phyloP scores from a whole-genome alignment of 169 alveolate species.

The Plasmodium gonderi region DNA sequence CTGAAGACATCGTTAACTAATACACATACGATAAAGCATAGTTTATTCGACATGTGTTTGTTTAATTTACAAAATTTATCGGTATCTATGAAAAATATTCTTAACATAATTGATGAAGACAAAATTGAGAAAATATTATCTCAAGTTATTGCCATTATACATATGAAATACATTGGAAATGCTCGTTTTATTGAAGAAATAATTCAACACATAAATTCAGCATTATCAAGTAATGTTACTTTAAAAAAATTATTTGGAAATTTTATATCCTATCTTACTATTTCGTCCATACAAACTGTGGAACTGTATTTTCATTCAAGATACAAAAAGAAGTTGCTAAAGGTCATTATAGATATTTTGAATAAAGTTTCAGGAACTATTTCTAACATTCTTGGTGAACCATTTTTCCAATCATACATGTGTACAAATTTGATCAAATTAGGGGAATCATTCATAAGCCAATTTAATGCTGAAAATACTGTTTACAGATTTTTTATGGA shows the following conservation, averaged over 20 bases:
- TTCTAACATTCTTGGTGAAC: slow-evolving; percentile 45
- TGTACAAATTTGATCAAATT: slow-evolving; percentile 41
- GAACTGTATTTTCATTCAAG: slow-evolving; percentile 49
- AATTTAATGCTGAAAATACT: slow-evolving; percentile 56
- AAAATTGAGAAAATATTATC: slow-evolving; percentile 27
- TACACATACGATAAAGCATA: slow-evolving; percentile 34
- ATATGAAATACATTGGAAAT: slow-evolving; percentile 49
- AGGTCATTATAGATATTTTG: slow-evolving; percentile 1
- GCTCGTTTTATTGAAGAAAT: slow-evolving; percentile 51
- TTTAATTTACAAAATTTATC: slow-evolving; percentile 50
- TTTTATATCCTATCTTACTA: slow-evolving; percentile 57
- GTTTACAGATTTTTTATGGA: slow-evolving; percentile 60
- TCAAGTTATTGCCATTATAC: slow-evolving; percentile 24
- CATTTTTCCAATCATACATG: slow-evolving; percentile 59
- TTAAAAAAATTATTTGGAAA: slow-evolving; percentile 63
- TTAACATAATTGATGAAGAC: slow-evolving; percentile 37
- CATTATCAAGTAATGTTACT: slow-evolving; percentile 24
- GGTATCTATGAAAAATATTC: slow-evolving; percentile 29
- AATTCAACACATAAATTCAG: slow-evolving; percentile 24
- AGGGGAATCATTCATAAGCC: slow-evolving; percentile 56
- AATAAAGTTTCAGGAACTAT: slow-evolving; percentile 38
- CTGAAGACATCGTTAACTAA: slow-evolving; percentile 27
- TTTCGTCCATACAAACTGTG: slow-evolving; percentile 67
- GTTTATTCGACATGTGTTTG: slow-evolving; percentile 45
- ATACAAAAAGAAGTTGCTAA: slow-evolving; percentile 48